Evolutionary conservation across 768 basidiomycete species (phyloP), one percentile per base, ranked within the genome.

Genomic region (Boletus tylopilopsis): DNA sequence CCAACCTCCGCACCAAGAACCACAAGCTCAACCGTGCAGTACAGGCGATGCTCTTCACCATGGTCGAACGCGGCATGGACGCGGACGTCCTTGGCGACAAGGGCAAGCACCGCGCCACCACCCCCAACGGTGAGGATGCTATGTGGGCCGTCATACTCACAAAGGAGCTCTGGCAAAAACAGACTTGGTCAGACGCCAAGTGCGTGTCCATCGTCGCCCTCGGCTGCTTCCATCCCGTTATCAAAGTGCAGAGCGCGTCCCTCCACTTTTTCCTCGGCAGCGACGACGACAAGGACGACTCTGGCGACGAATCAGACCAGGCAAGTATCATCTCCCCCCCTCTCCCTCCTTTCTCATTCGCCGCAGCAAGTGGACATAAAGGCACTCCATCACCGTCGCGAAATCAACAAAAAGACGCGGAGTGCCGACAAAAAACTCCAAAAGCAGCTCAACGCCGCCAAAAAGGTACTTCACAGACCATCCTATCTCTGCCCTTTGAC

Each of bases 91-190:
- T 83, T 15, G 89, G 91, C 11, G 84, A 94, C 73, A 94, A 92
- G 66, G 93, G 85, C 5, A 92, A 84, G 60, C 62, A 78, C n/a
- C 72, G 78, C 53, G 73, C 71, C 66, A n/a, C 63, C 68, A 12
- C 66, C 15, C 4, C 68, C 24, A 76, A 73, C 42, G 82, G 84
- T 2, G 89, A 92, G 27, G 96, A 97, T 59, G 94, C 94, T 3
- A 89, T 96, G 84, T 98, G 95, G 94, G 95, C 96, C 5, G 84
- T 99, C 42, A 85, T 94, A 36, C 70, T 98, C 46, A 90, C 92
- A 16, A 89, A 90, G 67, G 94, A 98, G 60, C 74, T 98, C 13
- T 98, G 95, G 96, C 80, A 80, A 63, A 97, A 94, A 70, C 81
- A 84, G 34, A 79, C 94, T 23, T 99, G 96, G 92, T 83, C 80